Base-by-base conservation (phyloP, 2,329 filamentous ascomycete genomes). In the Claviceps purpurea region DNA sequence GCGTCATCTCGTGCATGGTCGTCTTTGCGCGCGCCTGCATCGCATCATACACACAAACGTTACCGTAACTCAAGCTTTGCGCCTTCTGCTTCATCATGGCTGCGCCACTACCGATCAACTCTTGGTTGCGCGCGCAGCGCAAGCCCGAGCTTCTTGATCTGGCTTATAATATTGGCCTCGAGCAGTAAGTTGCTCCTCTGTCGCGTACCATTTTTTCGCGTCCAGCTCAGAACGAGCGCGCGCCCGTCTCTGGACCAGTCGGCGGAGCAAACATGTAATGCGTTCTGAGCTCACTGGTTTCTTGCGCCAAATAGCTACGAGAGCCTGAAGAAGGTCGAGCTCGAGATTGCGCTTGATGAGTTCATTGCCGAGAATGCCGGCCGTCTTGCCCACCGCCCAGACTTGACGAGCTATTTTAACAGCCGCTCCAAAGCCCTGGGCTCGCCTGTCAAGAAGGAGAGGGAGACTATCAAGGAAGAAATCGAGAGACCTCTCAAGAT, bases 61-160 rank as follows among this genome's bases (percentile, higher is more conserved):
- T 8, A 41, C 39, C 1, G n/a, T 11, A 30, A 42, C 42, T 43
- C 47, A 37, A 42, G 22, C 42, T 26, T 39, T 43, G 48, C 48
- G 30, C 34, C 20, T 5, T 20, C 46, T 26, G 49, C 16, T 18
- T 47, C 56, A 54, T 56, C 54, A 64, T 62, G 58, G 59, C 59
- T 56, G 58, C 61, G 38, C 34, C 44, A 5, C 52, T 57, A 57
- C 52, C 57, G 57, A 77, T 65, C 61, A 81, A 84, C 64, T 79
- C 81, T 60, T 95, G 86, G 81, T 76, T 95, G 65, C 79, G 83
- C 68, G 77, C 78, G 67, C 86, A 93, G 77, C 84, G 86, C 73
- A 95, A 95, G 76, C 76, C 75, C 60, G 87, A 91, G 58, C 78
- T 95, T 52, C 68, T 81, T 60, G 84, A 87, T 56, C 75, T 94